phyloP scores from a whole-genome alignment of 2,329 filamentous ascomycete genomes.

The Hysterium pulicare region DNA sequence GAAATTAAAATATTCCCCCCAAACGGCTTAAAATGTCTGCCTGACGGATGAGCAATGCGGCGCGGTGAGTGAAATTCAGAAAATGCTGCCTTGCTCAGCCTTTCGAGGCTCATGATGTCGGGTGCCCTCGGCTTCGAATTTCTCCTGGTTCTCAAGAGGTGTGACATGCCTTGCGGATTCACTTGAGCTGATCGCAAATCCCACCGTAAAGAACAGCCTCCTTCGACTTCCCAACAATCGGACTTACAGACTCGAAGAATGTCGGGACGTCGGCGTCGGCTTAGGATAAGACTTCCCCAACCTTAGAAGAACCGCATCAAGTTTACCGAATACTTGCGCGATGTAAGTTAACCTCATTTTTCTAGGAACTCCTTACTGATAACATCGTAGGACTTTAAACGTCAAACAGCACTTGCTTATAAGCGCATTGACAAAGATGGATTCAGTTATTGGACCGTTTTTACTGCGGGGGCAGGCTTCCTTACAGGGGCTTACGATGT shows the following conservation, averaged over 20 bases:
- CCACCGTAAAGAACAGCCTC: not conserved
- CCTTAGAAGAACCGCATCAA: slow-evolving; percentile 2
- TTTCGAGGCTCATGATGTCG: too few species aligned
- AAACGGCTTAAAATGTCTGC: too few species aligned
- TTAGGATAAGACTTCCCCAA: slow-evolving; percentile 1
- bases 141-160: too few species aligned
- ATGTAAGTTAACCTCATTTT: not conserved
- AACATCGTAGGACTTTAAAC: slow-evolving; percentile 9
- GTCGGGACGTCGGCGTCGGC: not conserved
- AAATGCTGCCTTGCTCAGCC: too few species aligned
- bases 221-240: not conserved
- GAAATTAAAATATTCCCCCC: too few species aligned
- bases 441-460: slow-evolving; percentile 23
- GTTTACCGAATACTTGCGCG: slow-evolving; percentile 1
- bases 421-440: slow-evolving; percentile 12
- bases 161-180: too few species aligned
- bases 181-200: too few species aligned
- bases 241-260: not conserved
- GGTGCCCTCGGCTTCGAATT: too few species aligned
- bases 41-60: too few species aligned
- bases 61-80: too few species aligned
- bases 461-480: slow-evolving; percentile 50
- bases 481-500: slow-evolving; percentile 48
- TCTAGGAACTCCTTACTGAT: too few species aligned
- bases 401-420: slow-evolving; percentile 8